phyloP scores from a whole-genome alignment of 768 basidiomycete species.

The Clitopilus passeckerianus region DNA sequence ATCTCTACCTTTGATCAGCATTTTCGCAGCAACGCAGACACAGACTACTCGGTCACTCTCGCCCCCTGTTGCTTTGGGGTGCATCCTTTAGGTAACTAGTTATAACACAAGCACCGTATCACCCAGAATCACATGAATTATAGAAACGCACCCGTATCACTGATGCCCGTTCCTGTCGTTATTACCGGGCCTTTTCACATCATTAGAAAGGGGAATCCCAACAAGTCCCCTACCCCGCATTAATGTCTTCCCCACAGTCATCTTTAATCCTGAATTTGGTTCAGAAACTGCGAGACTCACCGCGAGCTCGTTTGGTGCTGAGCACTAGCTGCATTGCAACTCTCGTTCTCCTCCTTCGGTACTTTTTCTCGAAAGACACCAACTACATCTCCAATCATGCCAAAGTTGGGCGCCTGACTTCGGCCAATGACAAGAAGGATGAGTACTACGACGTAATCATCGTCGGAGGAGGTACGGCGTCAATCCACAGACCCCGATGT shows the following conservation, averaged over 20 bases:
- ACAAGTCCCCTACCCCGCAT: not conserved
- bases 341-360: conserved; percentile 18
- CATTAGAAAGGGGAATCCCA: not conserved
- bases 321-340: conserved; percentile 15
- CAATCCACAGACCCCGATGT: not conserved
- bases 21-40: not conserved
- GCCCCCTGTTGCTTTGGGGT: not conserved
- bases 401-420: conserved; percentile 13
- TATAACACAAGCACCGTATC: not conserved
- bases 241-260: conserved; percentile 5
- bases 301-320: conserved; percentile 8
- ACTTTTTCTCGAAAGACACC: conserved; percentile 10
- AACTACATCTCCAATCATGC: conserved; percentile 21
- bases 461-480: conserved; percentile 43
- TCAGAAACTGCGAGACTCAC: conserved; percentile 7
- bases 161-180: conserved; percentile 3
- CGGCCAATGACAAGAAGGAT: conserved; percentile 1
- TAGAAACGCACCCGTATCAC: not conserved
- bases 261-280: conserved; percentile 2
- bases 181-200: conserved; percentile 2
- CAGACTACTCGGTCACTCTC: not conserved
- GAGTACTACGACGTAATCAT: conserved; percentile 44
- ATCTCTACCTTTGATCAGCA: not conserved
- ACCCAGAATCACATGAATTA: not conserved
- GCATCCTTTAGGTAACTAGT: not conserved